Base-by-base conservation (phyloP, 2,329 filamentous ascomycete species). In the Coniochaeta sp. region DNA sequence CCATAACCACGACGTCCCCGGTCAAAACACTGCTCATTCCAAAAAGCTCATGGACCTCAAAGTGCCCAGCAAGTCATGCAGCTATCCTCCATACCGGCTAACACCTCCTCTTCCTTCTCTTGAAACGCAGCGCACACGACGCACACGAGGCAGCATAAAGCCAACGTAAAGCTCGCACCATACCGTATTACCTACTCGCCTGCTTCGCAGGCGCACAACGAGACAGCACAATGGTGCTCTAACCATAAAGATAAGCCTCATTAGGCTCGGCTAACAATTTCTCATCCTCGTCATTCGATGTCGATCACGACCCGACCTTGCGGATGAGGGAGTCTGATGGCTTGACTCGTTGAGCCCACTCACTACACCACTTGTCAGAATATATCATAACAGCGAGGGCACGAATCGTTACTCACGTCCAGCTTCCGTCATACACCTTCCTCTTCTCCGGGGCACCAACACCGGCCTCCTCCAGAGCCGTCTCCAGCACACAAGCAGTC, bases 361-460 rank as follows among this genome's bases (percentile, higher is more conserved):
- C 81, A 22, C 81, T 85, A 52, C 31, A 54, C 14, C 52, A 28
- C 35, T 27, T 51, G 63, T 71, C 61, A 70, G 65, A 24, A 49
- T 27, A n/a, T n/a, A n/a, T n/a, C n/a, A n/a, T n/a, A n/a, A n/a
- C n/a, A n/a, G n/a, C n/a, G n/a, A n/a, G n/a, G n/a, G n/a, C n/a
- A n/a, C n/a, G n/a, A n/a, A n/a, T n/a, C n/a, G n/a, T 48, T 33
- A 86, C 88, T 83, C 76, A 95, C 80, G 94, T 97, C 94, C 94
- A 99, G 69, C 91, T 96, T 47, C 94, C 94, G 67, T 99, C 94
- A 63, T 99, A 99, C 20, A 99, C 77, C 64, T 80, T 85, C 58
- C 89, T 81, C 51, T 81, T 80, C 55, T 84, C 78, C 0, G 79
- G 70, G 4, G 81, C 74, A 2, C 87, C 88, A 63, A 83, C 91